Evolutionary conservation across 805 yeast species (phyloP).

Genomic region (Allodekkera sacchari): DNA sequence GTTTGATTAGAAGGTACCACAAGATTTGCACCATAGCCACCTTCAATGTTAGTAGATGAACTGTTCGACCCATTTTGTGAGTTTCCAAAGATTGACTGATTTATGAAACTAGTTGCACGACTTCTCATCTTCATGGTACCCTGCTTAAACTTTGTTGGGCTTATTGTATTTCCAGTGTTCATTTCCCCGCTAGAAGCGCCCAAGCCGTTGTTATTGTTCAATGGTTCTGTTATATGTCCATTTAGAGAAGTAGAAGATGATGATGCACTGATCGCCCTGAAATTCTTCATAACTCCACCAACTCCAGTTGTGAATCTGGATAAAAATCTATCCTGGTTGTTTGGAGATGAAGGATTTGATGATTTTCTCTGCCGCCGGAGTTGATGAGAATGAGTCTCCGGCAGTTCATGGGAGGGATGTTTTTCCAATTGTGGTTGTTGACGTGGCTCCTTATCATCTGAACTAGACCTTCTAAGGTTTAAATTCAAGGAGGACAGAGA

Average conservation of each 20-base stretch:
- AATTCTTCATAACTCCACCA: conserved; percentile 28
- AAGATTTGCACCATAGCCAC: conserved; percentile 1
- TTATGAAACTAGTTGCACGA: conserved; percentile 25
- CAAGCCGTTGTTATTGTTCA: conserved; percentile 2
- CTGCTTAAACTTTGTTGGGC: not conserved
- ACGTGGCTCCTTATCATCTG: no score
- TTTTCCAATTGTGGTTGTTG: conserved; percentile 5
- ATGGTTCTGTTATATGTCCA: conserved; percentile 8
- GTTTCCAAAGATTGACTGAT: conserved; percentile 14
- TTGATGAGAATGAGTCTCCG: no score
- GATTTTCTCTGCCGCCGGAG: conserved; percentile 5
- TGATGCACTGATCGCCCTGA: conserved; percentile 25
- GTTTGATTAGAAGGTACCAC: conserved; percentile 1
- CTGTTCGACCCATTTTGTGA: conserved; percentile 1
- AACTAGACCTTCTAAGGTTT: no score
- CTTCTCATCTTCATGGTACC: conserved; percentile 17
- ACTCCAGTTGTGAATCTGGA: conserved; percentile 23
- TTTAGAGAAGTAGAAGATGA: conserved; percentile 25
- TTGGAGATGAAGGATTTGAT: conserved; percentile 14
- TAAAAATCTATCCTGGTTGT: conserved; percentile 19
- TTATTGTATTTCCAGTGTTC: not conserved
- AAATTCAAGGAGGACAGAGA: conserved; percentile 5
- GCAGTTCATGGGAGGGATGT: conserved; percentile 7
- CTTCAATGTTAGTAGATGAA: not conserved
- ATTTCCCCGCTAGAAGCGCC: conserved; percentile 2